Evolutionary conservation across 768 basidiomycete species (phyloP).

Genomic region (Podaxis pistillaris): DNA sequence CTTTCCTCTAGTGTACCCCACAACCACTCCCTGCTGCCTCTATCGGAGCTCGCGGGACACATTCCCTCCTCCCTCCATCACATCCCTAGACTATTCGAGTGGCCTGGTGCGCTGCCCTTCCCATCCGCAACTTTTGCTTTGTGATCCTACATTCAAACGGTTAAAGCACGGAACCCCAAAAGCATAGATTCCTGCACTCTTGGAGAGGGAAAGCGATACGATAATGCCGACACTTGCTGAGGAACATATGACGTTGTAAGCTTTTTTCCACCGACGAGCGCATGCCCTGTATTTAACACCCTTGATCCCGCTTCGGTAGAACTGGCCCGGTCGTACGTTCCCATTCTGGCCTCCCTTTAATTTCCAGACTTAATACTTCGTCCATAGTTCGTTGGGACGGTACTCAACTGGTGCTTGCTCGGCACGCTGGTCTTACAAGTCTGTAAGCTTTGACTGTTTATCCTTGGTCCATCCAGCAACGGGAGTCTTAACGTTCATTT

Average conservation of each 20-base stretch:
- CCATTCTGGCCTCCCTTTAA: background rate
- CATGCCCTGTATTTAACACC: background rate
- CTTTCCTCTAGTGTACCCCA: background rate
- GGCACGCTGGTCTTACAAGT: slow-evolving; percentile 7
- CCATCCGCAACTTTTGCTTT: background rate
- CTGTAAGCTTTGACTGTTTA: background rate
- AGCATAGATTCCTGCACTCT: no score
- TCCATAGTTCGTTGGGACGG: slow-evolving; percentile 7
- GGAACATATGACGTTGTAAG: background rate
- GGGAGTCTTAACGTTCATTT: background rate
- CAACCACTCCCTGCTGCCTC: background rate
- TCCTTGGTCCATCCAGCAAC: background rate
- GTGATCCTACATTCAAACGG: background rate
- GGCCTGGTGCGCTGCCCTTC: background rate
- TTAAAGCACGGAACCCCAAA: background rate
- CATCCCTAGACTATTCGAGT: background rate
- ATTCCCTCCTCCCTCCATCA: background rate
- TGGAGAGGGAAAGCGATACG: background rate
- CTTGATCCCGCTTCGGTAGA: background rate
- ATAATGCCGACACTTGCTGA: background rate
- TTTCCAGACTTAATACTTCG: background rate
- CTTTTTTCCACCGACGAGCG: background rate
- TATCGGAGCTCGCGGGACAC: background rate
- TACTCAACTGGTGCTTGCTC: slow-evolving; percentile 10
- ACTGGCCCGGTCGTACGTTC: slow-evolving; percentile 9